A percentile compares a stretch with the other conserved stretches of the same genome.
Evolutionary conservation across 257 asterid genomes (phyloP).

Genomic region (Fraxinus quadrangulata): DNA sequence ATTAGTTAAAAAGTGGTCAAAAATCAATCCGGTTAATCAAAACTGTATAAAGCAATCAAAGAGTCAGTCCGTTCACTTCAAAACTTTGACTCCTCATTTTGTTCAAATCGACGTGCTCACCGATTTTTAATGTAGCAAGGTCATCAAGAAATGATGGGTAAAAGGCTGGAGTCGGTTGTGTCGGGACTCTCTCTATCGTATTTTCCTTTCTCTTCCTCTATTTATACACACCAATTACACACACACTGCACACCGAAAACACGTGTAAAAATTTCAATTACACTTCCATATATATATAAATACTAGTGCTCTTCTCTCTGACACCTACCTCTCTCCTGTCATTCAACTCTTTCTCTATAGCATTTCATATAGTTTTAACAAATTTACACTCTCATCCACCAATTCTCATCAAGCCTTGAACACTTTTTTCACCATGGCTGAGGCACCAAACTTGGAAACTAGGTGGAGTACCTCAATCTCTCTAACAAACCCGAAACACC

Average conservation of each 20-base stretch:
- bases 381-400: background rate
- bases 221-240: background rate
- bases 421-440: constrained; percentile 36
- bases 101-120: background rate
- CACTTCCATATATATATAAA: constrained; percentile 25
- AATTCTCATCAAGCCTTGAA: background rate
- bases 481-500: constrained; percentile 11
- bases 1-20: too few relatives aligned
- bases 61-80: too few relatives aligned
- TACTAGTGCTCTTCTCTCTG: constrained; percentile 2
- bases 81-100: too few relatives aligned
- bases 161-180: constrained; percentile 21
- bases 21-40: too few relatives aligned
- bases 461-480: constrained; percentile 26
- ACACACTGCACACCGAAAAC: background rate
- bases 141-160: background rate
- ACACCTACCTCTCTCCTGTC: background rate
- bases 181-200: too few relatives aligned
- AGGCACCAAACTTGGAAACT: constrained; percentile 33
- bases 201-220: background rate
- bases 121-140: background rate
- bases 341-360: background rate
- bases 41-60: too few relatives aligned
- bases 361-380: background rate
- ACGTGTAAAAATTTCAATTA: background rate